A percentile compares a stretch with the other conserved stretches of the same genome.
Evolutionary conservation across 805 yeast genomes (phyloP).

Genomic region (Lipomyces yamanashiensis): DNA sequence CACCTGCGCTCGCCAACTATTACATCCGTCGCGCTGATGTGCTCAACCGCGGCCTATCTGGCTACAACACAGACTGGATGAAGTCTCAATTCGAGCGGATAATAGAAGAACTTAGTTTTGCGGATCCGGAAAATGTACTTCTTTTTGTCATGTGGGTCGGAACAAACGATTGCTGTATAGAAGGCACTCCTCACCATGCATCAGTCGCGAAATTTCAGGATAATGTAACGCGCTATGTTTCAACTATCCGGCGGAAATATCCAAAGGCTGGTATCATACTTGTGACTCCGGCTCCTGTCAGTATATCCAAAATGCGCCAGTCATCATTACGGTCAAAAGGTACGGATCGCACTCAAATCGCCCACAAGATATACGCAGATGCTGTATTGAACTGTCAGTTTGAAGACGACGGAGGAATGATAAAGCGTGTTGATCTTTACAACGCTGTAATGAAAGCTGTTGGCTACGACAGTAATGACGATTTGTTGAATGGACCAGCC

Average conservation of each 20-base stretch:
- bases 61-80: constrained; percentile 35
- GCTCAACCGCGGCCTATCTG: constrained; percentile 36
- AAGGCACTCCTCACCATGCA: constrained; percentile 29
- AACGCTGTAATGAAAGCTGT: constrained; percentile 35
- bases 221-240: constrained; percentile 14
- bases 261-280: constrained; percentile 23
- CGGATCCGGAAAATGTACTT: constrained; percentile 9
- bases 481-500: not conserved
- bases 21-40: constrained; percentile 33
- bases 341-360: constrained; percentile 25
- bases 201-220: constrained; percentile 11
- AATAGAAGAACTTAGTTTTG: constrained; percentile 13
- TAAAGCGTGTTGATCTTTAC: constrained; percentile 20
- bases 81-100: constrained; percentile 30
- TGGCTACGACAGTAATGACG: constrained; percentile 19
- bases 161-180: constrained; percentile 33
- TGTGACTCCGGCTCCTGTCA: constrained; percentile 32
- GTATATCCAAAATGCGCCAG: constrained; percentile 11
- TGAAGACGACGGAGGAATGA: constrained; percentile 1
- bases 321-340: constrained; percentile 28
- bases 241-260: constrained; percentile 2
- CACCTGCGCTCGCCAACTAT: constrained; percentile 36
- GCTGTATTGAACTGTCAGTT: constrained; percentile 17
- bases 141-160: constrained; percentile 37
- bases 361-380: constrained; percentile 26